Percentiles rank a stretch among this genome's conserved stretches.
Conservation (phyloP, 2,329 filamentous ascomycete species). For the Xylariaceae sp. region DNA sequence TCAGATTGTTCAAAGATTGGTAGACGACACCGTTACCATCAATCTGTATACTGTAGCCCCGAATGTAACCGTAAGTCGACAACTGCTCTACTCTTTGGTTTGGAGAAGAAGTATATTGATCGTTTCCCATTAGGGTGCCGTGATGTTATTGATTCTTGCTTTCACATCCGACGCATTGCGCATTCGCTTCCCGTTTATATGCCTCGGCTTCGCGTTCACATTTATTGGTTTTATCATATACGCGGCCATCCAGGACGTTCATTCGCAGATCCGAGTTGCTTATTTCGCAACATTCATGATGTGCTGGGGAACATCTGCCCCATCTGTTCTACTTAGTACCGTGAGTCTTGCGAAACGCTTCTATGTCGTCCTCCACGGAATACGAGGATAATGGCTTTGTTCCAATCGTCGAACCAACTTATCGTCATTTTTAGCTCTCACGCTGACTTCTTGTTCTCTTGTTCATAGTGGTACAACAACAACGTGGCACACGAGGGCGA, state of each 20-base stretch:
- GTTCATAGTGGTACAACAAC: slow-evolving; percentile 71
- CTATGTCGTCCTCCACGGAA: no score
- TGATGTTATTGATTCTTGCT: slow-evolving; percentile 71
- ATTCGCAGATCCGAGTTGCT: slow-evolving; percentile 62
- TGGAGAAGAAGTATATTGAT: slow-evolving; percentile 2
- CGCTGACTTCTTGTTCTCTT: neutral
- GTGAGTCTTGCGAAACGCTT: slow-evolving; percentile 24
- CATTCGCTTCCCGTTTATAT: slow-evolving; percentile 75
- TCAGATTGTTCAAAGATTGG: slow-evolving; percentile 55
- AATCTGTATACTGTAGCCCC: slow-evolving; percentile 84
- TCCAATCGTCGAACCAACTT: no score
- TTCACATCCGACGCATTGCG: slow-evolving; percentile 69
- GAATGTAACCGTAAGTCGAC: slow-evolving; percentile 59
- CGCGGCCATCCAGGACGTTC: slow-evolving; percentile 67
- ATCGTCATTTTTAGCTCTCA: neutral
- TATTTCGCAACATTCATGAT: slow-evolving; percentile 83
- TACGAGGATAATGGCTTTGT: no score
- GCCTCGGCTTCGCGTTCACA: slow-evolving; percentile 72
- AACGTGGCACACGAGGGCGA: slow-evolving; percentile 78
- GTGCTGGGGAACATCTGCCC: slow-evolving; percentile 77
- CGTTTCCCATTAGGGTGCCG: slow-evolving; percentile 54
- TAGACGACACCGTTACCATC: slow-evolving; percentile 58
- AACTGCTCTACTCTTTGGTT: neutral
- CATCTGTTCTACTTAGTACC: slow-evolving; percentile 64
- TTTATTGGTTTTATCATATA: slow-evolving; percentile 81